phyloP scores from a whole-genome alignment of 208 protist genomes.

The Leishmania martiniquensis region DNA sequence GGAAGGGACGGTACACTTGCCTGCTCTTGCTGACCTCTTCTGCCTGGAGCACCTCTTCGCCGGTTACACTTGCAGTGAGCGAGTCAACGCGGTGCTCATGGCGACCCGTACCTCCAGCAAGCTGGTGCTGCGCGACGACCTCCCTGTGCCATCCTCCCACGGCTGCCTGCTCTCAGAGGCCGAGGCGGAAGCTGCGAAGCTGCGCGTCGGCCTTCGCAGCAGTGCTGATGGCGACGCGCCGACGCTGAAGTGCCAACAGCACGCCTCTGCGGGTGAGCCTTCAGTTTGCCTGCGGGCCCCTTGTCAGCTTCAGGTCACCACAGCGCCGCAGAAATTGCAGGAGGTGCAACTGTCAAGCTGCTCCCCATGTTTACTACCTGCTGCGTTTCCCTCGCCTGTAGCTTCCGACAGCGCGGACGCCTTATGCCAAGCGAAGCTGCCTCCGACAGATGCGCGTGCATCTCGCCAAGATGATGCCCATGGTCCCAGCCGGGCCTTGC shows the following conservation, averaged over 20 bases:
- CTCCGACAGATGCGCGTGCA: slow-evolving; percentile 10
- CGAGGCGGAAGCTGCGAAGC: slow-evolving; percentile 20
- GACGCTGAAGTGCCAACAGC: slow-evolving; percentile 7
- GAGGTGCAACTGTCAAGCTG: slow-evolving; percentile 1
- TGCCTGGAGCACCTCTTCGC: slow-evolving; percentile 21
- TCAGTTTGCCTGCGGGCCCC: neutral
- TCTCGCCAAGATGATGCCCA: neutral
- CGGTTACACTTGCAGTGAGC: slow-evolving; percentile 20
- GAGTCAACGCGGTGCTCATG: slow-evolving; percentile 14
- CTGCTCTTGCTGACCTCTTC: slow-evolving; percentile 8
- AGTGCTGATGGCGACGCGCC: slow-evolving; percentile 8
- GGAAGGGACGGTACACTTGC: slow-evolving; percentile 17
- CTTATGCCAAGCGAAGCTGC: slow-evolving; percentile 9
- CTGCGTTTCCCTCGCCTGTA: slow-evolving; percentile 8
- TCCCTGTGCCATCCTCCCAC: slow-evolving; percentile 12
- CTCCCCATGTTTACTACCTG: neutral
- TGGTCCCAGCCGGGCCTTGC: neutral
- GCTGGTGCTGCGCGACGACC: slow-evolving; percentile 26
- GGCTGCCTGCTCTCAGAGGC: slow-evolving; percentile 20
- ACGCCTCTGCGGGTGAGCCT: slow-evolving; percentile 1
- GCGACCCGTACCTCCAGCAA: slow-evolving; percentile 21
- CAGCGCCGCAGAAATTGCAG: slow-evolving; percentile 4
- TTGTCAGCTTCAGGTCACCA: slow-evolving; percentile 13
- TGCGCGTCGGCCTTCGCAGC: slow-evolving; percentile 31
- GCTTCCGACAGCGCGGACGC: slow-evolving; percentile 12